A percentile compares a stretch with the other conserved stretches of the same genome.
phyloP scores from a whole-genome alignment of 1,284 basidiomycete species.

The Tilletia indica region DNA sequence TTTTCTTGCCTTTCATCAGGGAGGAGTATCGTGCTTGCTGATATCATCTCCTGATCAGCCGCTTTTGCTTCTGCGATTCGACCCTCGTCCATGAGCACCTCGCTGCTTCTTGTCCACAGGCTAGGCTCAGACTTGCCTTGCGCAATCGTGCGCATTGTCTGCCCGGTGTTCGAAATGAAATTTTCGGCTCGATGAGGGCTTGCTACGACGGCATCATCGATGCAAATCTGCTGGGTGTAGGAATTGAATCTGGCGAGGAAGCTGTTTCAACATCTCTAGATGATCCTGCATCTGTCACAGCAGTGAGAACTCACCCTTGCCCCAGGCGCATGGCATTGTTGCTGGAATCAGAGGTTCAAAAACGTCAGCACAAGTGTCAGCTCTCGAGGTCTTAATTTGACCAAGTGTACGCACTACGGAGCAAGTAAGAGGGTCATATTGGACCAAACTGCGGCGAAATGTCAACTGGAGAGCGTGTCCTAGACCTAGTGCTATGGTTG shows the following conservation, averaged over 20 bases:
- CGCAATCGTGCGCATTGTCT: conserved; percentile 15
- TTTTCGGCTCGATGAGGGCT: conserved; percentile 17
- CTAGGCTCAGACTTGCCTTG: neutral
- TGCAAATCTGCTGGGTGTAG: conserved; percentile 15
- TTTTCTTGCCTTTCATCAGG: neutral
- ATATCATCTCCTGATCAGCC: neutral
- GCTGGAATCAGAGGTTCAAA: conserved; percentile 13
- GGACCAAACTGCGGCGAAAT: too few relatives aligned
- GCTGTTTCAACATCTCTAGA: too few relatives aligned
- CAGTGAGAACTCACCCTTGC: neutral
- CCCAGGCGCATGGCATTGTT: conserved; percentile 20
- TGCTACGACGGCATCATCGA: conserved; percentile 13
- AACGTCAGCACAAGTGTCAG: neutral
- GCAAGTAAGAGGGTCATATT: too few relatives aligned
- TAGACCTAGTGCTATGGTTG: too few relatives aligned
- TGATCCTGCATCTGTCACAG: too few relatives aligned
- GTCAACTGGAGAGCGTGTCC: too few relatives aligned
- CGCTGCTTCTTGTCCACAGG: conserved; percentile 1
- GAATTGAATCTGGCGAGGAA: conserved; percentile 17
- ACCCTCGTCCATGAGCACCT: conserved; percentile 13
- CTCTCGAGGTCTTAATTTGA: neutral
- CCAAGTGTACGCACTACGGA: neutral
- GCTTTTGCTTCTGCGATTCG: conserved; percentile 6
- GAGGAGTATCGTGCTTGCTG: neutral
- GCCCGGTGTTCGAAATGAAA: conserved; percentile 14